Evolutionary conservation across 208 protist genomes (phyloP), one percentile per base, ranked within the genome.

Genomic region (Herpetomonas tarakana): DNA sequence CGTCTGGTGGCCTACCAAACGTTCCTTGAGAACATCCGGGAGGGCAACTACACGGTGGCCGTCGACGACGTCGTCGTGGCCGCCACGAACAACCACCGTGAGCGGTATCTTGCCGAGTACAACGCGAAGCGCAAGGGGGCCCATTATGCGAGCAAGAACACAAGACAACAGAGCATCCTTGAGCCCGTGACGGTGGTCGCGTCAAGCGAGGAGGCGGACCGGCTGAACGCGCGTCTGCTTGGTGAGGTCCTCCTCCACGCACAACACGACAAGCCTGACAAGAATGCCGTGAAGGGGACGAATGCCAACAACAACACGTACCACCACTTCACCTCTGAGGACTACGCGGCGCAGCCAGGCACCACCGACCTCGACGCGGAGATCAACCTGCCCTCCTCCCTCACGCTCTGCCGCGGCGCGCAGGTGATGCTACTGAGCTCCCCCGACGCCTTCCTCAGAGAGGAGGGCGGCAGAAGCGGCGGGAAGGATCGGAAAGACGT

Each of bases 351-450:
- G 11, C 49, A 63, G 14, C 83, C 83, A 7, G 83, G 83, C 0
- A 35, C 68, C 21, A 35, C 68, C 21, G 64, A 84, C 58, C 55
- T 91, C 31, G 80, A 88, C 57, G 61, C 39, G 30, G 85, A 91
- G 55, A 66, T 91, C 14, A 70, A 74, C 11, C 67, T 90, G 2
- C 76, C 73, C 11, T 29, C 70, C 14, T 30, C 72, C 44, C 50
- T 94, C 2, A 80, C 78, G 30, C 63, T 92, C 45, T 82, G 85
- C 58, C 67, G 65, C 7, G 84, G 82, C 14, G 84, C 84, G 19
- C 88, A 91, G 67, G 82, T 94, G 28, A 75, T 94, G 2, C 74
- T 94, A 22, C 66, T 92, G 7, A 56, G 74, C 22, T 55, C 74
- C 21, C 45, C 76, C 29, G 72, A 72, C 27, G 69, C 72, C 31